These are phyloP conservation scores for Aspergillus proliferans DNA, from an alignment of 2,329 filamentous ascomycete species.

Conservation along the genomic window DNA sequence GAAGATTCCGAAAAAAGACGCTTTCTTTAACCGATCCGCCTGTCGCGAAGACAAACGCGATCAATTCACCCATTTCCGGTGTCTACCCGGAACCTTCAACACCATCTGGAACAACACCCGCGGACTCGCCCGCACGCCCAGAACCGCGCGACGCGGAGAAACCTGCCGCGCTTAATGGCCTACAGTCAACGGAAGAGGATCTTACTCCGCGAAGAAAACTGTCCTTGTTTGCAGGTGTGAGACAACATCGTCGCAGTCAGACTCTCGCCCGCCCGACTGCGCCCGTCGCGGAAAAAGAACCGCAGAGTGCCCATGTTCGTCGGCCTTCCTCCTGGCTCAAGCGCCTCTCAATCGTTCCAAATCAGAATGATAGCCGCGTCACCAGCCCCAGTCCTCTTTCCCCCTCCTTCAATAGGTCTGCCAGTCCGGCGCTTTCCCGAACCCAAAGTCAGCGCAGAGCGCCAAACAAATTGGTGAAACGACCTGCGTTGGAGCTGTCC, in stretches of 20 bases:
- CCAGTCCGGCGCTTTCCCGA: conserved; percentile 42
- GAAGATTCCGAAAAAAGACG: conserved; percentile 21
- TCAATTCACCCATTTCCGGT: conserved; percentile 9
- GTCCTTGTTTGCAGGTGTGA: conserved; percentile 21
- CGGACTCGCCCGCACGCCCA: conserved; percentile 7
- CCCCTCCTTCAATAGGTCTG: conserved; percentile 49
- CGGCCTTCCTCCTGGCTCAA: conserved; percentile 51
- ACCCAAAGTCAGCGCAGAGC: conserved; percentile 24
- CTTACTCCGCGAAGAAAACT: conserved; percentile 18
- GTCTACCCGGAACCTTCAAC: conserved; percentile 15
- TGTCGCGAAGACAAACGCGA: conserved; percentile 9
- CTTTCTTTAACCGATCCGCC: conserved; percentile 15
- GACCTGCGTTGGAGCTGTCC: conserved; percentile 49
- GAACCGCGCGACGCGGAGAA: conserved; percentile 9
- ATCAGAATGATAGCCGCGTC: conserved; percentile 42
- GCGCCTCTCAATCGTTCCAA: conserved; percentile 49
- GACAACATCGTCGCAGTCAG: conserved; percentile 31
- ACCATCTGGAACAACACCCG: conserved; percentile 10
- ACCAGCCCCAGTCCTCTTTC: conserved; percentile 47
- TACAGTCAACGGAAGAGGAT: conserved; percentile 7
- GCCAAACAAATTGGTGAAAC: conserved; percentile 60
- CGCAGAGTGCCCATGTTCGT: conserved; percentile 19
- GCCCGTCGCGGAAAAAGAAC: conserved; percentile 20
- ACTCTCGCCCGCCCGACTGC: conserved; percentile 29
- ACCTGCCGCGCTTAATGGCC: conserved; percentile 7